These are phyloP conservation scores for Colletotrichum navitas DNA, from an alignment of 2,329 filamentous ascomycete species.

Conservation along the genomic window DNA sequence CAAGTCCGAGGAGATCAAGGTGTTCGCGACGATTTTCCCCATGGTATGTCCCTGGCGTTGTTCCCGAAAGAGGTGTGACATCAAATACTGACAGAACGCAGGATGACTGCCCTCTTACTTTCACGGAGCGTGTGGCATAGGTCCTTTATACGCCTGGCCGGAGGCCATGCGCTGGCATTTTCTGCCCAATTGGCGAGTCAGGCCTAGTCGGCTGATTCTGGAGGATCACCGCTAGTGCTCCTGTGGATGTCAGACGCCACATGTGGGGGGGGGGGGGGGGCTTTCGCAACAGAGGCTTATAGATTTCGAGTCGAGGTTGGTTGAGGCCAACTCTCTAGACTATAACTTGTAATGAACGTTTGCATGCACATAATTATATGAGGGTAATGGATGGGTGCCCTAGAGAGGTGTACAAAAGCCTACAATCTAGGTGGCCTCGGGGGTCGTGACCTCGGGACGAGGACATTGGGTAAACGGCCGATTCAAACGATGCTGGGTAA, in stretches of 20 bases:
- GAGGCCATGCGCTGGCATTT: constrained; percentile 2
- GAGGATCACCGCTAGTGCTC: constrained; percentile 25
- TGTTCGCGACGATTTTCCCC: constrained; percentile 98
- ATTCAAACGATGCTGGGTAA: constrained; percentile 10
- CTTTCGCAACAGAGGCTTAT: constrained; percentile 5
- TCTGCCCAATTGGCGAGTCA: constrained; percentile 15
- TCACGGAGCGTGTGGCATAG: constrained; percentile 68
- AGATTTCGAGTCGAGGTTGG: constrained; percentile 31
- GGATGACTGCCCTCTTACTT: constrained; percentile 87
- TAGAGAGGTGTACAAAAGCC: constrained; percentile 11
- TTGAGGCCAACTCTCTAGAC: constrained; percentile 13
- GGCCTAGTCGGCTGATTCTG: constrained; percentile 5
- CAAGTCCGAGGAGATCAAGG: constrained; percentile 92
- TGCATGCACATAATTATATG: constrained; percentile 36
- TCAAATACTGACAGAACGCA: constrained; percentile 52
- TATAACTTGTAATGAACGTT: constrained; percentile 40
- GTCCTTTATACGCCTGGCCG: constrained; percentile 8
- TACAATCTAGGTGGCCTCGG: not conserved
- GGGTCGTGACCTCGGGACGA: not conserved
- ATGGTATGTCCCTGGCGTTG: constrained; percentile 71
- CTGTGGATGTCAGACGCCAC: constrained; percentile 25
- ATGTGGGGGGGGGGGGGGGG: not conserved
- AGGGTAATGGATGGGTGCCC: constrained; percentile 9
- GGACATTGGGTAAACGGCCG: constrained; percentile 7
- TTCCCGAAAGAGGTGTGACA: constrained; percentile 29